phyloP scores from a whole-genome alignment of 108 stramenopile genomes.

The Conticribra weissflogii region DNA sequence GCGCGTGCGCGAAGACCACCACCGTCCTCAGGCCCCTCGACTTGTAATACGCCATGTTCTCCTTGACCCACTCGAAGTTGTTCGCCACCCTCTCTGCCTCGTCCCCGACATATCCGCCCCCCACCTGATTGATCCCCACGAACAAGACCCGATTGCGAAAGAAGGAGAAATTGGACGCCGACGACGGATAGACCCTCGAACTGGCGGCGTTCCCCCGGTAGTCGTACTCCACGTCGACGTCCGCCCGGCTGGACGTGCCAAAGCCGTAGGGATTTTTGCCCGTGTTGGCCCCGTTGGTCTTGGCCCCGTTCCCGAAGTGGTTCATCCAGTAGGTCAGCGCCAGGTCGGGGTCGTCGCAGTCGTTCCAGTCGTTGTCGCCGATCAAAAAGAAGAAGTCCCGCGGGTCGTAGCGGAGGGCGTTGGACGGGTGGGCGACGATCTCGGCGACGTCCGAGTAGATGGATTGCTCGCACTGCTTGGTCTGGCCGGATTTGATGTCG shows the following conservation, averaged over 20 bases:
- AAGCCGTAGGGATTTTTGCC: slow-evolving; percentile 27
- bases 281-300: slow-evolving; percentile 6
- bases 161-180: slow-evolving; percentile 34
- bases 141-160: slow-evolving; percentile 23
- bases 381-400: slow-evolving; percentile 30
- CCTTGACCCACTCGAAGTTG: slow-evolving; percentile 36
- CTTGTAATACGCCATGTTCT: slow-evolving; percentile 31
- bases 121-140: slow-evolving; percentile 41
- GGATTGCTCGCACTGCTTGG: slow-evolving; percentile 2
- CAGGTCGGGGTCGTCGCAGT: slow-evolving; percentile 20
- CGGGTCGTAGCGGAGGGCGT: slow-evolving; percentile 26
- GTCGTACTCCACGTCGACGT: slow-evolving; percentile 23
- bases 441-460: slow-evolving; percentile 21
- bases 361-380: slow-evolving; percentile 40
- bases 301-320: slow-evolving; percentile 38
- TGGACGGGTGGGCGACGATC: slow-evolving; percentile 9
- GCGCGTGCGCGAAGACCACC: slow-evolving; percentile 37
- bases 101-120: slow-evolving; percentile 27
- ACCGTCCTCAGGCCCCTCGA: slow-evolving; percentile 25
- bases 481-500: slow-evolving; percentile 29
- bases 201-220: neutral
- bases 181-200: slow-evolving; percentile 6
- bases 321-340: slow-evolving; percentile 41
- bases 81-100: slow-evolving; percentile 23
- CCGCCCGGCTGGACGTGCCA: slow-evolving; percentile 24